A percentile compares a stretch with the other conserved stretches of the same genome.
Conservation (phyloP, 2,329 filamentous ascomycete genomes). For the Colletotrichum magnum region DNA sequence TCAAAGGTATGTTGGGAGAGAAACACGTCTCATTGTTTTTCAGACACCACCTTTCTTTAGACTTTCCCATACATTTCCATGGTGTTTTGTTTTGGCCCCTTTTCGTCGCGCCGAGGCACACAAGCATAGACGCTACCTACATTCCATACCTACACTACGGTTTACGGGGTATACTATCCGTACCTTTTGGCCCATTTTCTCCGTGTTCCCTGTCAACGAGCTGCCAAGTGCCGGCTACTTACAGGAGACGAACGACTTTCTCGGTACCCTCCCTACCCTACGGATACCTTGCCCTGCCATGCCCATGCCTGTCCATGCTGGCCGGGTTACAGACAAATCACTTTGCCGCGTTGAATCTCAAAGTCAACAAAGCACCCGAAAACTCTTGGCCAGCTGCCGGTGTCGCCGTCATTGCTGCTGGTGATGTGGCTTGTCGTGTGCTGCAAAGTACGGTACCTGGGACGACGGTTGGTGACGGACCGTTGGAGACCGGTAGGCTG, state of each 20-base stretch:
- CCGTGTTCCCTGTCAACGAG: constrained; percentile 29
- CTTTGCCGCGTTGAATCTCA: not conserved
- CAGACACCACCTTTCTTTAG: constrained; percentile 4
- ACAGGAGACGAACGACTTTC: constrained; percentile 1
- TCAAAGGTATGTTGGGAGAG: constrained; percentile 10
- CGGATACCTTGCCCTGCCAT: not conserved
- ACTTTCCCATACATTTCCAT: constrained; percentile 1
- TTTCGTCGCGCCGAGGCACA: too few species aligned
- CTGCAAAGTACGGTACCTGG: not conserved
- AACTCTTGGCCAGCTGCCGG: constrained; percentile 6
- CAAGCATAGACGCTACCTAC: too few species aligned
- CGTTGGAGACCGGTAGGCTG: not conserved
- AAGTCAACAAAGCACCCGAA: too few species aligned
- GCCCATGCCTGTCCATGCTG: constrained; percentile 3
- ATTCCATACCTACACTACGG: too few species aligned
- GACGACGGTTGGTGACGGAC: not conserved
- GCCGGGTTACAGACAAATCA: not conserved
- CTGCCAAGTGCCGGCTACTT: constrained; percentile 40
- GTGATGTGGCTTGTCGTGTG: not conserved
- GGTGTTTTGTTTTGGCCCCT: constrained; percentile 8
- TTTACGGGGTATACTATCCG: too few species aligned
- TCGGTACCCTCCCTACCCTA: constrained; percentile 1
- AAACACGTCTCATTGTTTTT: not conserved
- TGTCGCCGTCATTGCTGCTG: constrained; percentile 5
- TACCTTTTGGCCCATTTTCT: not conserved